These are phyloP conservation scores for Cryphonectria naterciae DNA, from an alignment of 2,329 filamentous ascomycete genomes.

Conservation along the genomic window DNA sequence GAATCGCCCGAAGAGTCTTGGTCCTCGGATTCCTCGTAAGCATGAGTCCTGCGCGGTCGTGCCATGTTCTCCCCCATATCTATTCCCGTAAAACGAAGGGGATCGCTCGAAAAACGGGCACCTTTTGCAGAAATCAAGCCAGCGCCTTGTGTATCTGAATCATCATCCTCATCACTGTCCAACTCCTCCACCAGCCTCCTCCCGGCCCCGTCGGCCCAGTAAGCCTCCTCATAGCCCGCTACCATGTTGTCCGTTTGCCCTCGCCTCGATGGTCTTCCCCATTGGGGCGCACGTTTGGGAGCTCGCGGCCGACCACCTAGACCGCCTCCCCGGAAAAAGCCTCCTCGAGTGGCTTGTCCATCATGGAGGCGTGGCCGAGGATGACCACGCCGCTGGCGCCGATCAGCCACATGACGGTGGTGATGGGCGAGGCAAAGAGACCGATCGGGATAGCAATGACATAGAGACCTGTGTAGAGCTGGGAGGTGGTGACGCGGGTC, in stretches of 20 bases:
- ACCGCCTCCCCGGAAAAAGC: constrained; percentile 99
- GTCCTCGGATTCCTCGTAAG: constrained; percentile 49
- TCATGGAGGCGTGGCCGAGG: constrained; percentile 88
- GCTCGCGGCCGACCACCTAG: constrained; percentile 99
- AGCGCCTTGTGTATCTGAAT: constrained; percentile 58
- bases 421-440: constrained; percentile 81
- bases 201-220: constrained; percentile 41
- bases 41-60: constrained; percentile 43
- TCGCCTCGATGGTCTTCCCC: constrained; percentile 99
- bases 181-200: constrained; percentile 69
- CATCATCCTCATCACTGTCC: constrained; percentile 62
- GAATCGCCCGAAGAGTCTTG: constrained; percentile 52
- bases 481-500: constrained; percentile 82
- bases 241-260: constrained; percentile 64
- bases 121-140: constrained; percentile 49
- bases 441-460: constrained; percentile 83
- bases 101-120: constrained; percentile 61
- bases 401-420: constrained; percentile 90
- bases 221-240: constrained; percentile 51
- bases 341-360: constrained; percentile 99
- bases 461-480: constrained; percentile 89
- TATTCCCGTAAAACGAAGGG: constrained; percentile 63
- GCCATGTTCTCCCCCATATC: constrained; percentile 54
- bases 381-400: constrained; percentile 94
- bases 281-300: constrained; percentile 91